phyloP scores from a whole-genome alignment of 2,329 filamentous ascomycete species.

The Amauroascus verrucosus region DNA sequence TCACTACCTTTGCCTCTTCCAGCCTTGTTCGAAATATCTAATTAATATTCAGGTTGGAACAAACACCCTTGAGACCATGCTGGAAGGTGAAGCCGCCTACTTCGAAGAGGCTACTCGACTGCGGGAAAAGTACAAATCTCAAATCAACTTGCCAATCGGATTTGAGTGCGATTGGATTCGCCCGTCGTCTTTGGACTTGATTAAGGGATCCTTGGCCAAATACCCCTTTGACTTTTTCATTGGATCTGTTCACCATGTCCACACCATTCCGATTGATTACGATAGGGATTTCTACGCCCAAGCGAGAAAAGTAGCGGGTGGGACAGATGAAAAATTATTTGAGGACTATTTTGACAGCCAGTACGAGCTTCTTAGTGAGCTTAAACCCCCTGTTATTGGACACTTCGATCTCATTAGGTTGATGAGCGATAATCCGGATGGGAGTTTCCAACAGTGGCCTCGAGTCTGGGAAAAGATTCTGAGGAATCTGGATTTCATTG shows the following conservation, averaged over 20 bases:
- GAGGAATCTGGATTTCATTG: constrained; percentile 63
- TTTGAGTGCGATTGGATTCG: constrained; percentile 94
- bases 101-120: constrained; percentile 65
- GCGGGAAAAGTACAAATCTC: constrained; percentile 54
- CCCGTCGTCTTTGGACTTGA: constrained; percentile 50
- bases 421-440: constrained; percentile 58
- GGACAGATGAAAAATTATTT: constrained; percentile 62
- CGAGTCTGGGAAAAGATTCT: constrained; percentile 63
- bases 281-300: constrained; percentile 55
- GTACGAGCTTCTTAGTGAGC: constrained; percentile 61
- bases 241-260: constrained; percentile 84
- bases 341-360: constrained; percentile 84
- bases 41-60: constrained; percentile 7
- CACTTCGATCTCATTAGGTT: constrained; percentile 90
- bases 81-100: constrained; percentile 52
- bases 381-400: constrained; percentile 70
- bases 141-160: constrained; percentile 73
- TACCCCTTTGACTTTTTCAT: constrained; percentile 78
- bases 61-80: constrained; percentile 11
- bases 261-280: constrained; percentile 81
- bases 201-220: constrained; percentile 48
- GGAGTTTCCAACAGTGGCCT: constrained; percentile 48
- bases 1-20: neutral
- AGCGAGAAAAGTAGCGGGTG: constrained; percentile 49
- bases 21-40: neutral